Evolutionary conservation across 2,329 filamentous ascomycete genomes (phyloP).

Genomic region (Boeremia lycopersici): DNA sequence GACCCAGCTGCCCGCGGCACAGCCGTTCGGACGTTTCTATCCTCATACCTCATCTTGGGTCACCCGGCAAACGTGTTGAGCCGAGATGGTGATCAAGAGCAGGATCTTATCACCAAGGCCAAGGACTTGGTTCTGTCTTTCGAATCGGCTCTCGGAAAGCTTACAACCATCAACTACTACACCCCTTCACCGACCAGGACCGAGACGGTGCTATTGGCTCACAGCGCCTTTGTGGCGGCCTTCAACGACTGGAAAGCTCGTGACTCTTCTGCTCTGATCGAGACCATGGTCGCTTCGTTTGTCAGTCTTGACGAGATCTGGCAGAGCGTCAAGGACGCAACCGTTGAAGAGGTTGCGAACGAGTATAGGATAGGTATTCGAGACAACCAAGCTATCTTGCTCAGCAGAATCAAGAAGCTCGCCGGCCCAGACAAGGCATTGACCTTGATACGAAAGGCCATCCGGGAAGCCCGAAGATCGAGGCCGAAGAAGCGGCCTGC

Average conservation of each 20-base stretch:
- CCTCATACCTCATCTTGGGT: constrained; percentile 78
- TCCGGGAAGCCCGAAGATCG: constrained; percentile 71
- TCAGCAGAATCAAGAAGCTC: constrained; percentile 79
- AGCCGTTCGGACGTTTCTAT: constrained; percentile 75
- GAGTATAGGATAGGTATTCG: constrained; percentile 82
- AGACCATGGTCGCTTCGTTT: constrained; percentile 86
- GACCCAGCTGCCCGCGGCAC: constrained; percentile 69
- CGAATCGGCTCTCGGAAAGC: constrained; percentile 71
- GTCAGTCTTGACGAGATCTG: constrained; percentile 84
- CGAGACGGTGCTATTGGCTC: constrained; percentile 69
- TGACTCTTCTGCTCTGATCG: constrained; percentile 76
- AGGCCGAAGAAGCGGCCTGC: constrained; percentile 68
- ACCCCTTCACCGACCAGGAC: constrained; percentile 67
- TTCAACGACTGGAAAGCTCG: constrained; percentile 85
- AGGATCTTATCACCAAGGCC: constrained; percentile 77
- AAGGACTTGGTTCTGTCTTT: constrained; percentile 79
- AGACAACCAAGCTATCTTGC: constrained; percentile 78
- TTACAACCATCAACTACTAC: constrained; percentile 70
- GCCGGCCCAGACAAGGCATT: constrained; percentile 74
- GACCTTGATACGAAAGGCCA: constrained; percentile 74
- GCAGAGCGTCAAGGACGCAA: constrained; percentile 80
- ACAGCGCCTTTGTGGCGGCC: constrained; percentile 76
- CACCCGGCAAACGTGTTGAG: constrained; percentile 79
- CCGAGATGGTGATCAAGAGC: constrained; percentile 71
- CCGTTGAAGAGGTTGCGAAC: constrained; percentile 72